Evolutionary conservation across 2,329 filamentous ascomycete species (phyloP).

Genomic region (Pyrenochaeta sp.): DNA sequence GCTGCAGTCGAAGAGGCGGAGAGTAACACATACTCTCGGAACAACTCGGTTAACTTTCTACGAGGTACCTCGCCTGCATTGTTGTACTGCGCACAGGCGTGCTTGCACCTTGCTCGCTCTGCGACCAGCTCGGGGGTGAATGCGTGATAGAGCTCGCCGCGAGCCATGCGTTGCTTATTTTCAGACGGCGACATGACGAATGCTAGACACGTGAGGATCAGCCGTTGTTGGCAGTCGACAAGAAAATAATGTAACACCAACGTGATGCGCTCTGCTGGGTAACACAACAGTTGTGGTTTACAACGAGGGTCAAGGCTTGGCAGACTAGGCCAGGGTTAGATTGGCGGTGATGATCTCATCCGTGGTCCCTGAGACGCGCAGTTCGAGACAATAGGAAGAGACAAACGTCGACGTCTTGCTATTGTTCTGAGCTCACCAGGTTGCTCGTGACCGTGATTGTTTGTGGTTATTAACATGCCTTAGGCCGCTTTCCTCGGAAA

Average conservation of each 20-base stretch:
- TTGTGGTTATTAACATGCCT: slow-evolving; percentile 6
- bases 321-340: not conserved
- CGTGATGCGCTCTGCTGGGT: too few species aligned
- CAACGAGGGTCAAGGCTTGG: too few species aligned
- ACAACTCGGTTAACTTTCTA: slow-evolving; percentile 71
- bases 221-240: not conserved
- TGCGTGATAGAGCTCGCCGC: slow-evolving; percentile 76
- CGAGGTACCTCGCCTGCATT: slow-evolving; percentile 67
- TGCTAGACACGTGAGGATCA: not conserved
- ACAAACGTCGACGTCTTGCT: slow-evolving; percentile 7
- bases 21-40: slow-evolving; percentile 69
- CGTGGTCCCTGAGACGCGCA: slow-evolving; percentile 1
- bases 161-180: slow-evolving; percentile 62
- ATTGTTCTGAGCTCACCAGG: slow-evolving; percentile 7
- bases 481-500: not conserved
- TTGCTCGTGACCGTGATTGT: not conserved
- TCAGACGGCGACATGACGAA: slow-evolving; percentile 39
- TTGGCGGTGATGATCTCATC: slow-evolving; percentile 2
- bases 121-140: slow-evolving; percentile 75
- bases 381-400: slow-evolving; percentile 7
- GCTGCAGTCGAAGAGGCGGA: not conserved
- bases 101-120: slow-evolving; percentile 68
- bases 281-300: too few species aligned
- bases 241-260: too few species aligned
- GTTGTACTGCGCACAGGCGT: slow-evolving; percentile 72